A percentile compares a stretch with the other conserved stretches of the same genome.
Conservation (phyloP, 805 yeast genomes). For the Ogataea thermomethanolica region DNA sequence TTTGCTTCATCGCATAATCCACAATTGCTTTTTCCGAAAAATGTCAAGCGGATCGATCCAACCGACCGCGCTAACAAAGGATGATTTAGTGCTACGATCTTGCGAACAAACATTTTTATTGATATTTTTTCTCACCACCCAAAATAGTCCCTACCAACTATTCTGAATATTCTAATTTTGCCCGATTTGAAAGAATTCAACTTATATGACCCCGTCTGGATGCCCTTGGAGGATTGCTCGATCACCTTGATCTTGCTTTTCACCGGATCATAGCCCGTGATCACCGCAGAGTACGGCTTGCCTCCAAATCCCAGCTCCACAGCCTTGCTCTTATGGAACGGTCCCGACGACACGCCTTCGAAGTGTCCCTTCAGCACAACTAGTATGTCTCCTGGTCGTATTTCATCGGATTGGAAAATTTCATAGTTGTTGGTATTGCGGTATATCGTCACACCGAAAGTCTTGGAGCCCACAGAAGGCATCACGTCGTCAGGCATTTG, state of each 20-base stretch:
- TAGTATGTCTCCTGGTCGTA: constrained; percentile 80
- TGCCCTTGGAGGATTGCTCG: constrained; percentile 52
- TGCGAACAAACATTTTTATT: constrained; percentile 1
- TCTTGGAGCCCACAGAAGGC: constrained; percentile 55
- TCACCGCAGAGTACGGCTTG: constrained; percentile 54
- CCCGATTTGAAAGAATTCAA: constrained; percentile 76
- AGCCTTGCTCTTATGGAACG: constrained; percentile 27
- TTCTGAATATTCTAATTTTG: constrained; percentile 72
- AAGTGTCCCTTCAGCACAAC: constrained; percentile 75
- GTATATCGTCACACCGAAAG: constrained; percentile 73
- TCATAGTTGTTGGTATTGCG: constrained; percentile 48
- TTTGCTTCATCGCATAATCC: constrained; percentile 67
- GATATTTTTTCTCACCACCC: constrained; percentile 51
- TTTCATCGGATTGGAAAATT: constrained; percentile 53
- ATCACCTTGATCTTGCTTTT: constrained; percentile 70
- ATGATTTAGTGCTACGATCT: background rate
- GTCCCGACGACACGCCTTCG: constrained; percentile 52
- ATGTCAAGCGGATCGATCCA: constrained; percentile 38
- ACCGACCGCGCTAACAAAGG: background rate
- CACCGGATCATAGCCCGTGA: constrained; percentile 68
- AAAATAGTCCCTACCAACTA: constrained; percentile 66
- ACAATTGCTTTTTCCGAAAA: constrained; percentile 69
- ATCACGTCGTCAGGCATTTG: constrained; percentile 35
- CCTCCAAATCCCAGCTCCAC: constrained; percentile 55
- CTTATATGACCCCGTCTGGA: constrained; percentile 60